Evolutionary conservation across 148 eudicot species (phyloP), one percentile per base, ranked within the genome.

Genomic region (Spergularia marina): DNA sequence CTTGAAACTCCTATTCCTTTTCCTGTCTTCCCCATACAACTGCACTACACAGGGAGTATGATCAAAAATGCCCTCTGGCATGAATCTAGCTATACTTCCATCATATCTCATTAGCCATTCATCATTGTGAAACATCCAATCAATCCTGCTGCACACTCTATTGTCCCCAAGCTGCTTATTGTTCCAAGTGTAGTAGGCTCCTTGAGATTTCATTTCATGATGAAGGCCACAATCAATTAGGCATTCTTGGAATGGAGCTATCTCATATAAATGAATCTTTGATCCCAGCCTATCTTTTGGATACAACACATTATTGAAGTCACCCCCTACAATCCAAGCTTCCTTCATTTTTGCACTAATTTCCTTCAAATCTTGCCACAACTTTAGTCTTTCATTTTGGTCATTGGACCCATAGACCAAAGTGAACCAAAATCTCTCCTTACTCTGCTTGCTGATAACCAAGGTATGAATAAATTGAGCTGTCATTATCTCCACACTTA

Each of bases 31-130:
- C 14, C 13, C 40, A 12, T 23, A 30, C 2, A 53, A 34, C 0
- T 5, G 7, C 1, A 70, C 1, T 0, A 70, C 2, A 14, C 9
- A 8, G 0, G 61, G 74, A 16, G 20, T 12, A 7, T 71, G 74
- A 17, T 71, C 63, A 15, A 16, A 55, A 0, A 15, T 4, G 4
- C 63, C 74, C 4, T 55, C 60, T 13, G 52, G 63, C 1, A 55
- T 14, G 0, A 25, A 2, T 14, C 0, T 7, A 0, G 10, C 13
- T 14, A 6, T 5, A n/a, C 16, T 3, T 1, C 13, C 2, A 15
- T 16, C 60, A 5, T 54, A 55, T 0, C 0, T 9, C 2, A 2
- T 7, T 1, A 34, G 8, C 18, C n/a, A 12, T 0, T 71, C 60
- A 12, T 17, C 63, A 71, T 71, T 55, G 4, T 7, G 0, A 6